phyloP scores from a whole-genome alignment of 2,329 filamentous ascomycete genomes.

The Colletotrichum falcatum region DNA sequence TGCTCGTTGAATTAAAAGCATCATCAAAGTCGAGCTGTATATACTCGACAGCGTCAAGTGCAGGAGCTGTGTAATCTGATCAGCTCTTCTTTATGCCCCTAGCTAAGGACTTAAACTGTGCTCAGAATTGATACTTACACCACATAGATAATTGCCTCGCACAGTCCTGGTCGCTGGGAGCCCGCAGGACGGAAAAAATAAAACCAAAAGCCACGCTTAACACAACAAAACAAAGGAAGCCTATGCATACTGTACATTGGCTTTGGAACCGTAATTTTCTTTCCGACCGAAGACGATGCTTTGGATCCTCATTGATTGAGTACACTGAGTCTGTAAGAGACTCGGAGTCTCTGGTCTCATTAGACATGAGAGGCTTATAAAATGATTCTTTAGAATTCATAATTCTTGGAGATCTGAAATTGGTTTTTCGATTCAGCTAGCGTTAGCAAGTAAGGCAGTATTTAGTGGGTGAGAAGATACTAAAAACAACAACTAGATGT shows the following conservation, averaged over 20 bases:
- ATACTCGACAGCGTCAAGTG: conserved; percentile 30
- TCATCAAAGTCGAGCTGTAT: conserved; percentile 11
- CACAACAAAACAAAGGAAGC: background rate
- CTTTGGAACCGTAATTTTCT: background rate
- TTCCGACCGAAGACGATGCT: conserved; percentile 1
- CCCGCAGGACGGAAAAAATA: conserved; percentile 8
- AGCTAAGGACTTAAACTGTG: background rate
- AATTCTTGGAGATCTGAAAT: background rate
- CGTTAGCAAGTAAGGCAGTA: background rate
- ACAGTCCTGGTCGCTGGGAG: conserved; percentile 21
- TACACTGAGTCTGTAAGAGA: conserved; percentile 5
- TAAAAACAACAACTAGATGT: rapidly evolving
- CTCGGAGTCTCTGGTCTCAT: conserved; percentile 14
- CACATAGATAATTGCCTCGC: conserved; percentile 25
- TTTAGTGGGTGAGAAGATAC: background rate
- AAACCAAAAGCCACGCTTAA: conserved; percentile 16
- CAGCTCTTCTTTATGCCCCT: background rate
- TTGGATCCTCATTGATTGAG: background rate
- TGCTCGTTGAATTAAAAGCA: conserved; percentile 25
- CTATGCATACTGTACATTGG: background rate
- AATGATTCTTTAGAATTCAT: background rate
- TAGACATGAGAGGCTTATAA: conserved; percentile 27
- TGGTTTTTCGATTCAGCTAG: background rate
- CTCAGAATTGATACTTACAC: conserved; percentile 7
- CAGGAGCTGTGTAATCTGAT: conserved; percentile 14